These are phyloP conservation scores for Yamadazyma akitaensis DNA, from an alignment of 805 yeast genomes.

Conservation along the genomic window DNA sequence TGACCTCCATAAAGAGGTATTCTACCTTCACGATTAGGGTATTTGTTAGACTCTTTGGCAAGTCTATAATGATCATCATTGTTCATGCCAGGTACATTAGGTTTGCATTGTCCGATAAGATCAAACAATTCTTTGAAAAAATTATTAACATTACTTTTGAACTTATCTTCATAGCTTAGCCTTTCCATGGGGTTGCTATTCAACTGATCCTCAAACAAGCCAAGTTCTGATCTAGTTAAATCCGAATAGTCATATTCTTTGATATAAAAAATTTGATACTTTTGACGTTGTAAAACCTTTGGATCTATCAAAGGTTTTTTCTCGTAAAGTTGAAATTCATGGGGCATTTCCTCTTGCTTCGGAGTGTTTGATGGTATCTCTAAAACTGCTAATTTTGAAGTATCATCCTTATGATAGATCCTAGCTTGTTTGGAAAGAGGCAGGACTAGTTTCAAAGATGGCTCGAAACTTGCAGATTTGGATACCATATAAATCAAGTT, in stretches of 20 bases:
- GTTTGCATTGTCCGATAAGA: conserved; percentile 19
- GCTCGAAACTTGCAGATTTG: not conserved
- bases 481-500: conserved; percentile 1
- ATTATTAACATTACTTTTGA: conserved; percentile 2
- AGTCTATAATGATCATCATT: conserved; percentile 26
- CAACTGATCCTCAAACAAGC: not conserved
- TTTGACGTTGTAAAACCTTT: not conserved
- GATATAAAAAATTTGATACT: conserved; percentile 2
- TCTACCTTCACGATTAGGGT: conserved; percentile 23
- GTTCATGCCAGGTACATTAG: conserved; percentile 20
- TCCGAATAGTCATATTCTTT: conserved; percentile 12
- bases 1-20: conserved; percentile 34
- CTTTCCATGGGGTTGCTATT: conserved; percentile 6
- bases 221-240: not conserved
- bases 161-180: conserved; percentile 8
- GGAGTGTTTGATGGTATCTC: not conserved
- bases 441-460: not conserved
- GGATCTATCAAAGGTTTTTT: conserved; percentile 6
- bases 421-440: not conserved
- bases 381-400: conserved; percentile 8
- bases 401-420: conserved; percentile 12
- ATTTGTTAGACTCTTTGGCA: conserved; percentile 16
- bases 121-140: conserved; percentile 22
- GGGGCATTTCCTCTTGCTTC: not conserved
- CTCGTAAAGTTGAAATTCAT: not conserved